phyloP scores from a whole-genome alignment of 305 asterid species.

The Fraxinus angustifolia region DNA sequence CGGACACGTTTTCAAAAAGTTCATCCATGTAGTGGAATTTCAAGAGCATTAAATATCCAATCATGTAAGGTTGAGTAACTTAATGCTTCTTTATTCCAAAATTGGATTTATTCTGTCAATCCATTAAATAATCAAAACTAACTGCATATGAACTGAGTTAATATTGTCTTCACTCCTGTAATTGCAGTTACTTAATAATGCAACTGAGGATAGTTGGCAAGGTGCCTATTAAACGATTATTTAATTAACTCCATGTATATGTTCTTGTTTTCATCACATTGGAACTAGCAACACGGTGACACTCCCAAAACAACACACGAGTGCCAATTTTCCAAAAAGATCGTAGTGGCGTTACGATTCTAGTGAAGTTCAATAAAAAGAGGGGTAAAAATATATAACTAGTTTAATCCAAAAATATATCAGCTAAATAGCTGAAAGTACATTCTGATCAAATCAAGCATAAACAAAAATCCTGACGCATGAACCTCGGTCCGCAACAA shows the following conservation, averaged over 20 bases:
- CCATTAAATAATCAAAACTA: slow-evolving; percentile 16
- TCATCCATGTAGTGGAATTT: not conserved
- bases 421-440: slow-evolving; percentile 5
- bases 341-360: not conserved
- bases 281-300: slow-evolving; percentile 10
- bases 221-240: not conserved
- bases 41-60: slow-evolving; percentile 7
- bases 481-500: slow-evolving; percentile 94
- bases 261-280: slow-evolving; percentile 3
- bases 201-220: not conserved
- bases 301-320: not conserved
- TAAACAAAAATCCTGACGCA: slow-evolving; percentile 12
- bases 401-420: not conserved
- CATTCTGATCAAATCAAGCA: slow-evolving; percentile 1
- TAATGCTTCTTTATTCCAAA: slow-evolving; percentile 2
- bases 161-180: not conserved
- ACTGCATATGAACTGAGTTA: slow-evolving; percentile 11
- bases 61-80: not conserved
- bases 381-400: not conserved
- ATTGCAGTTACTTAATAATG: not conserved
- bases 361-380: slow-evolving; percentile 7
- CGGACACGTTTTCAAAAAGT: not conserved
- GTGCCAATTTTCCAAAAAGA: slow-evolving; percentile 16
- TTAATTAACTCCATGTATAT: slow-evolving; percentile 16
- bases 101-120: slow-evolving; percentile 7